phyloP scores from a whole-genome alignment of 2,329 filamentous ascomycete genomes.

The Penicillium sp. region DNA sequence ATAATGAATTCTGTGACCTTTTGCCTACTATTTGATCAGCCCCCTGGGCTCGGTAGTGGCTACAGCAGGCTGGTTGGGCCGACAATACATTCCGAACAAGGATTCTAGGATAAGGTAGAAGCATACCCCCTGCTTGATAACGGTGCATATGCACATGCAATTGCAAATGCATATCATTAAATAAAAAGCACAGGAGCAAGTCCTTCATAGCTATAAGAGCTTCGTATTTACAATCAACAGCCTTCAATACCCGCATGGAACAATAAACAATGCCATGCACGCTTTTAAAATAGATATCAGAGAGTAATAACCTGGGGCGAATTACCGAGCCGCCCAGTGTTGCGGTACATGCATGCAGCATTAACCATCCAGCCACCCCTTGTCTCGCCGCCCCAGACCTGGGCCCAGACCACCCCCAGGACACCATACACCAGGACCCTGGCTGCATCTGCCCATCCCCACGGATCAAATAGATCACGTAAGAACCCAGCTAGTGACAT shows the following conservation, averaged over 20 bases:
- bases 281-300: conserved; percentile 6
- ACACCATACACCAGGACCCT: conserved; percentile 51
- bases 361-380: conserved; percentile 55
- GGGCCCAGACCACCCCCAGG: conserved; percentile 55
- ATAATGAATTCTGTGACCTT: too few relatives aligned
- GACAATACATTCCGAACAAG: not conserved
- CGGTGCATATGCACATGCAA: not conserved
- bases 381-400: conserved; percentile 53
- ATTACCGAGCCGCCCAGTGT: conserved; percentile 35
- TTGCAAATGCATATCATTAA: not conserved
- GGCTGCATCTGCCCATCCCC: conserved; percentile 46
- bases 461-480: conserved; percentile 34
- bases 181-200: not conserved
- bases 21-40: too few relatives aligned
- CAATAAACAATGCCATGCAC: conserved; percentile 1
- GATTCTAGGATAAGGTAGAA: not conserved
- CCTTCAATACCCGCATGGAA: not conserved
- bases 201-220: not conserved
- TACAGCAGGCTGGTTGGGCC: too few relatives aligned
- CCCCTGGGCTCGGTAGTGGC: too few relatives aligned
- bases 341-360: conserved; percentile 47
- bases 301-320: conserved; percentile 37
- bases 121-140: not conserved
- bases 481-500: conserved; percentile 26
- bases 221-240: not conserved